Conservation (phyloP, 352 stramenopile species). For the Elongisporangium prolatum region DNA sequence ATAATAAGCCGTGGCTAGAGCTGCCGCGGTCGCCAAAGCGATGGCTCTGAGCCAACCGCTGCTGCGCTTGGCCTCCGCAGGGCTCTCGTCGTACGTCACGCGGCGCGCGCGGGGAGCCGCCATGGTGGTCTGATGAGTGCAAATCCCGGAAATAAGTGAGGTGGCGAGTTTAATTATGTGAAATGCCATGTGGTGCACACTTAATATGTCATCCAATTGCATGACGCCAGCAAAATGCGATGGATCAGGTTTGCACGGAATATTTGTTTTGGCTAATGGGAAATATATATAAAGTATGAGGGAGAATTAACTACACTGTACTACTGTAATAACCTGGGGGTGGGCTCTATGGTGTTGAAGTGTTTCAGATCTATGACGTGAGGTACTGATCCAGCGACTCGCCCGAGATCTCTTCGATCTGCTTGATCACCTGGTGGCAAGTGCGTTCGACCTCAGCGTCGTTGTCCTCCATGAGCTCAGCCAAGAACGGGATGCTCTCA, state of each 20-base stretch:
- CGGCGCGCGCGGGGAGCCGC: neutral
- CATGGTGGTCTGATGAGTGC: neutral
- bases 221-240: neutral
- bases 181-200: neutral
- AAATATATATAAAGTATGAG: neutral
- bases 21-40: neutral
- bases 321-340: neutral
- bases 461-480: slow-evolving; percentile 87
- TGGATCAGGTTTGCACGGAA: neutral
- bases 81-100: neutral
- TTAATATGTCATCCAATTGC: neutral
- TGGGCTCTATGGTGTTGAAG: neutral
- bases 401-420: slow-evolving; percentile 88
- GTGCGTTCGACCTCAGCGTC: slow-evolving; percentile 78
- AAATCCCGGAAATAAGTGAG: neutral
- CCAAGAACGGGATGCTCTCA: slow-evolving; percentile 87
- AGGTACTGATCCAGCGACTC: slow-evolving; percentile 89
- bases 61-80: neutral
- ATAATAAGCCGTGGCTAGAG: neutral
- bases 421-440: slow-evolving; percentile 85
- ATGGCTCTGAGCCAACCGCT: neutral
- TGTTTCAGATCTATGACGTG: slow-evolving; percentile 29
- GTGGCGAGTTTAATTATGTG: neutral
- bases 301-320: neutral
- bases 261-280: neutral